A percentile compares a stretch with the other conserved stretches of the same genome.
Evolutionary conservation across 2,329 filamentous ascomycete species (phyloP).

Genomic region (Aspergillus pseudoterreus): DNA sequence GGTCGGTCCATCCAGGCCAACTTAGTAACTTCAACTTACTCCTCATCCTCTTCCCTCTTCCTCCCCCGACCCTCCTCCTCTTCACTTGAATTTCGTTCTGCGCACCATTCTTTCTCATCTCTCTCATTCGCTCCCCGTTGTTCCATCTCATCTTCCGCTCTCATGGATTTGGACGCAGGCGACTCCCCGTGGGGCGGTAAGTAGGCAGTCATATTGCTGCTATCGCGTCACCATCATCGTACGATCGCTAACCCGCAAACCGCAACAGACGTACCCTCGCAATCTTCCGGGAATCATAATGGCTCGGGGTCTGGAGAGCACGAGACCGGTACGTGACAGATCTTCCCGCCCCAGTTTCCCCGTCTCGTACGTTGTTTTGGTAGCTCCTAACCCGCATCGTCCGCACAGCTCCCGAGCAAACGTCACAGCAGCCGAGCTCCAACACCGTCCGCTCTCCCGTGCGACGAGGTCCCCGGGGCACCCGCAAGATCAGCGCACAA

Average conservation of each 20-base stretch:
- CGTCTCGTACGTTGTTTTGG: conserved; percentile 15
- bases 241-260: conserved; percentile 19
- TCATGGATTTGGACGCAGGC: conserved; percentile 41
- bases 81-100: background rate
- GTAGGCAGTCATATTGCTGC: conserved; percentile 27
- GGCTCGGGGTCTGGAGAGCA: conserved; percentile 24
- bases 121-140: conserved; percentile 4
- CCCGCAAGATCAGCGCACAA: conserved; percentile 57
- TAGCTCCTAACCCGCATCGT: conserved; percentile 11
- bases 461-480: conserved; percentile 49
- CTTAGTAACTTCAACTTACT: conserved; percentile 1
- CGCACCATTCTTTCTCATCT: background rate
- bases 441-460: conserved; percentile 46
- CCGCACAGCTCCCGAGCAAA: conserved; percentile 24
- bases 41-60: conserved; percentile 6
- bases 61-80: background rate
- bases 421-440: conserved; percentile 34
- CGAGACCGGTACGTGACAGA: conserved; percentile 24
- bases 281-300: conserved; percentile 29
- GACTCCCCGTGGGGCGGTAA: conserved; percentile 51
- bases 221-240: conserved; percentile 14
- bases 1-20: background rate
- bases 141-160: background rate
- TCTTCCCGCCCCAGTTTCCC: conserved; percentile 5
- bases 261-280: conserved; percentile 44